Percentiles rank a stretch among this genome's conserved stretches.
phyloP scores from a whole-genome alignment of 495 filamentous ascomycete genomes.

The Xylaria longipes region DNA sequence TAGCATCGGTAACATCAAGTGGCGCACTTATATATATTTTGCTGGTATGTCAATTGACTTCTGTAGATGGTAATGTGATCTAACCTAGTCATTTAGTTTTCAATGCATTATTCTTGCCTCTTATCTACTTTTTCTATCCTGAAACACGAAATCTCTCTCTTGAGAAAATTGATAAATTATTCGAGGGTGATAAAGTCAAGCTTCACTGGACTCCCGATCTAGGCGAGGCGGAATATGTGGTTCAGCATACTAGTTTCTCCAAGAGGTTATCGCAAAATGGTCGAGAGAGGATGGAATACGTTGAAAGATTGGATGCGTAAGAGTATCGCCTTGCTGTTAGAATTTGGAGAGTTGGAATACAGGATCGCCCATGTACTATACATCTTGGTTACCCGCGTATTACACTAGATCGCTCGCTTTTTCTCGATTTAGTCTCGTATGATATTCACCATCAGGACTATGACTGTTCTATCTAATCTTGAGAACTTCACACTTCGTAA shows the following conservation, averaged over 20 bases:
- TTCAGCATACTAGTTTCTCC: not conserved
- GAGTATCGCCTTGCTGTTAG: not conserved
- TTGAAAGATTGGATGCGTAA: not conserved
- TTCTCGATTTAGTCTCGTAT: not conserved
- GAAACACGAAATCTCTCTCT: slow-evolving; percentile 61
- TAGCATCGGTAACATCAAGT: slow-evolving; percentile 53
- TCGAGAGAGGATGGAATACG: not conserved
- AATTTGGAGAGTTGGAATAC: not conserved
- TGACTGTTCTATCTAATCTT: not conserved
- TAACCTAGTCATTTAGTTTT: slow-evolving; percentile 42
- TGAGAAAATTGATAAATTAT: slow-evolving; percentile 58
- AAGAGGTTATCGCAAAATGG: not conserved
- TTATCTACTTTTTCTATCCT: slow-evolving; percentile 68
- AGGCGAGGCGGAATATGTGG: not conserved
- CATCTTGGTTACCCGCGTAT: not conserved
- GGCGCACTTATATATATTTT: slow-evolving; percentile 58
- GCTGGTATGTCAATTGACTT: slow-evolving; percentile 30
- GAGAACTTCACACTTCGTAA: not conserved
- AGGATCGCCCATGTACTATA: not conserved
- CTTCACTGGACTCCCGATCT: slow-evolving; percentile 10
- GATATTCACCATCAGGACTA: not conserved
- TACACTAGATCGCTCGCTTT: not conserved
- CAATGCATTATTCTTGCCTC: slow-evolving; percentile 63
- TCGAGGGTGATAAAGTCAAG: slow-evolving; percentile 45
- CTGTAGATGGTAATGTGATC: not conserved